These are phyloP conservation scores for Aquilaria malaccensis DNA, from an alignment of 345 rosid genomes.

Conservation along the genomic window DNA sequence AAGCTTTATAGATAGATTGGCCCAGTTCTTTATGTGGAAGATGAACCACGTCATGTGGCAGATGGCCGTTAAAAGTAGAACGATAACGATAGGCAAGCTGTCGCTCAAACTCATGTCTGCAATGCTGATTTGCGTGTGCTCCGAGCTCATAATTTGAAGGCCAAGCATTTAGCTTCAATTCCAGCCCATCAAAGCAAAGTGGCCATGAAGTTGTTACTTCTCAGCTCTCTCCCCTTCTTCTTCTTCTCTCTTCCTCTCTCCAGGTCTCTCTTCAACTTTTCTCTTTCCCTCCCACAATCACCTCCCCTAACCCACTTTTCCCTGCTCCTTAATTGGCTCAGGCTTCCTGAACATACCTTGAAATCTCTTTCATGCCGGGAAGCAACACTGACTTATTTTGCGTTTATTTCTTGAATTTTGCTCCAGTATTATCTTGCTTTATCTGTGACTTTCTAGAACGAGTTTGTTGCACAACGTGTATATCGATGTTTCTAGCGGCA, in stretches of 20 bases:
- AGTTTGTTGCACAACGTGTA: too few relatives aligned
- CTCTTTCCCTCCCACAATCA: background rate
- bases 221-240: conserved; percentile 21
- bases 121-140: background rate
- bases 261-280: conserved; percentile 21
- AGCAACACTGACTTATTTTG: background rate
- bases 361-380: background rate
- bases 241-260: conserved; percentile 19
- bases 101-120: background rate
- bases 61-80: background rate
- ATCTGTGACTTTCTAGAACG: too few relatives aligned
- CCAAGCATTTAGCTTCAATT: background rate
- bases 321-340: background rate
- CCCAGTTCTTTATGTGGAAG: too few relatives aligned
- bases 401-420: background rate
- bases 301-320: background rate
- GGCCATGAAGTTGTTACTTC: conserved; percentile 18
- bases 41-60: too few relatives aligned
- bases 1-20: too few relatives aligned
- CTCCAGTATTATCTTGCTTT: too few relatives aligned
- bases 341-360: background rate
- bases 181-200: background rate
- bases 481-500: too few relatives aligned
- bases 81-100: background rate
- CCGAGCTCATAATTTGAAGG: background rate